Conservation (phyloP, 352 stramenopile genomes). For the Phytophthora pini region DNA sequence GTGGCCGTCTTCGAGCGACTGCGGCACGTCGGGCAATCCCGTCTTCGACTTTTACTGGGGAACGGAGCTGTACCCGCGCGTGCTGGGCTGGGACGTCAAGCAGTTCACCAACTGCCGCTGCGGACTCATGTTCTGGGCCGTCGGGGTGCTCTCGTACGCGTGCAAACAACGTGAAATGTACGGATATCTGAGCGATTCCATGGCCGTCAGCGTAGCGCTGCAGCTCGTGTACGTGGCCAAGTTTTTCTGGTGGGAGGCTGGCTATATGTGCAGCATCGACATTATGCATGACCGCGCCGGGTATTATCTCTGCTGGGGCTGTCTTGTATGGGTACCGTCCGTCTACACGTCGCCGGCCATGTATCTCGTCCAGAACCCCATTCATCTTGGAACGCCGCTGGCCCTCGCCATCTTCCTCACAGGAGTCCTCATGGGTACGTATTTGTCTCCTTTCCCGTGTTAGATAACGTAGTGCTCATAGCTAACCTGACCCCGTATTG, state of each 20-base stretch:
- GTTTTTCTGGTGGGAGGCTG: slow-evolving; percentile 97
- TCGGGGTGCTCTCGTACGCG: slow-evolving; percentile 91
- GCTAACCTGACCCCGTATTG: slow-evolving; percentile 3
- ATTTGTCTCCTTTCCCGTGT: slow-evolving; percentile 2
- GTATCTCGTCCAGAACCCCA: slow-evolving; percentile 93
- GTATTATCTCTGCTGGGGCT: slow-evolving; percentile 98
- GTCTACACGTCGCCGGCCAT: slow-evolving; percentile 96
- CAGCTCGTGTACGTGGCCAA: slow-evolving; percentile 97
- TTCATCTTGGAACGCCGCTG: slow-evolving; percentile 56
- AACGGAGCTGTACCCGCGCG: slow-evolving; percentile 96
- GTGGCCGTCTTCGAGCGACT: slow-evolving; percentile 91
- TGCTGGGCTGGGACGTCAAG: slow-evolving; percentile 95
- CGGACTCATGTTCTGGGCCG: slow-evolving; percentile 97
- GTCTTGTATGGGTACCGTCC: slow-evolving; percentile 96
- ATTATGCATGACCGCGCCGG: slow-evolving; percentile 96
- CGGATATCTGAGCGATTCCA: slow-evolving; percentile 86
- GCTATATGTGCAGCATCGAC: slow-evolving; percentile 98
- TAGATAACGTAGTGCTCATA: background rate
- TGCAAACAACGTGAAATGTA: slow-evolving; percentile 88
- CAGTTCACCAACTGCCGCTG: slow-evolving; percentile 98
- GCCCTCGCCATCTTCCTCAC: slow-evolving; percentile 68
- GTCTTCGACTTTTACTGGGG: slow-evolving; percentile 98
- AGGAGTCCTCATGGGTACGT: slow-evolving; percentile 80
- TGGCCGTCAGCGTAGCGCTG: slow-evolving; percentile 85
- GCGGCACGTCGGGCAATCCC: slow-evolving; percentile 90